These are phyloP conservation scores for Fusarium falciforme DNA, from an alignment of 2,329 filamentous ascomycete species.

Conservation along the genomic window DNA sequence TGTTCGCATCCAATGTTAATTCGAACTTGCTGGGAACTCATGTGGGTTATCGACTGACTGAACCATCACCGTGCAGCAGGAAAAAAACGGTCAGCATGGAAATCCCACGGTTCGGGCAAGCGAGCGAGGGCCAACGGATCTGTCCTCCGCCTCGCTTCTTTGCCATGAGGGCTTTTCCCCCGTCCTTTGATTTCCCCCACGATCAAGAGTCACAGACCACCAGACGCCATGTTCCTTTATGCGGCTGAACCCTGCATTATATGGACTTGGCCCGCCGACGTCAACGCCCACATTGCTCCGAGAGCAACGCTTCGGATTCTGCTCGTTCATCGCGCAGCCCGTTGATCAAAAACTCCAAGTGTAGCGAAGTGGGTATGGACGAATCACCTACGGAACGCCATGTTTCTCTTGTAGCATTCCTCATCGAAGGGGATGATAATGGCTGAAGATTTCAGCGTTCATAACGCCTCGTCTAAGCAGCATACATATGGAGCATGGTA, in stretches of 20 bases:
- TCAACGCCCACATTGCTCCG: neutral
- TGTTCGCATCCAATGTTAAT: slow-evolving; percentile 6
- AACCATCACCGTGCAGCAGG: neutral
- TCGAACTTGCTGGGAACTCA: slow-evolving; percentile 2
- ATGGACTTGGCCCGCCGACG: neutral
- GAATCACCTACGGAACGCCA: neutral
- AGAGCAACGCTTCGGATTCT: neutral
- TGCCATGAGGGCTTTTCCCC: neutral
- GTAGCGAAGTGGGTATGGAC: neutral
- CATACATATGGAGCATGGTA: neutral
- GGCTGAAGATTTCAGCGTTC: neutral
- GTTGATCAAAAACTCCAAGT: neutral
- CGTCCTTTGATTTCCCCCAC: neutral
- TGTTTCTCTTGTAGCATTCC: neutral
- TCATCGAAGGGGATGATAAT: neutral
- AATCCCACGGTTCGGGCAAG: slow-evolving; percentile 1
- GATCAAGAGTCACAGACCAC: slow-evolving; percentile 1
- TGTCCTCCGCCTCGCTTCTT: slow-evolving; percentile 10
- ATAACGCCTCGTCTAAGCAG: neutral
- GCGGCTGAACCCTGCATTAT: slow-evolving; percentile 12
- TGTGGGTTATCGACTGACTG: slow-evolving; percentile 37
- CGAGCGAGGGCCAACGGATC: neutral
- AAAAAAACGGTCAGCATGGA: neutral
- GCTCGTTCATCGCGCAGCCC: neutral
- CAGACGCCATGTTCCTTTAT: neutral